Evolutionary conservation across 2,329 filamentous ascomycete species (phyloP), one percentile per base, ranked within the genome.

Genomic region (Rutstroemia sydowiana): DNA sequence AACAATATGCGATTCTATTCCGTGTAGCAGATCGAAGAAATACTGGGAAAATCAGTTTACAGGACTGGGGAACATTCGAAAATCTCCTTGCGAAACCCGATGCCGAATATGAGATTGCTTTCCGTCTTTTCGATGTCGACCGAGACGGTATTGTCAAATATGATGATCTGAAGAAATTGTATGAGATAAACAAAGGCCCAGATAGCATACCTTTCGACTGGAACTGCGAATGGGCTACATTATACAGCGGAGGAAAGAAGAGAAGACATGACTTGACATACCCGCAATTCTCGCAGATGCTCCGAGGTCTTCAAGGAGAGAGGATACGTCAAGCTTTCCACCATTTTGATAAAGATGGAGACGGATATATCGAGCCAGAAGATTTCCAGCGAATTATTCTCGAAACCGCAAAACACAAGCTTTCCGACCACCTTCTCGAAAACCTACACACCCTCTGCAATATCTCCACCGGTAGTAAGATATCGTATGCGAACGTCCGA

Each of bases 101-200:
- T 66, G 93, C 93, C 69, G 93, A 98, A 73, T 98, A 98, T 73
- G 91, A 97, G 71, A 95, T 98, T 63, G 92, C 93, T 14, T 98
- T 97, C 74, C 88, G 93, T 63, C 79, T 98, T 51, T 98, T 98
- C 71, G 92, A 97, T 66, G 78, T 88, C 62, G 84, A 92, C 47
- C 81, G 87, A 56, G 87, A 82, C 18, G 93, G 93, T 55, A 79
- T 79, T 45, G 89, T 98, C 65, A 92, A 91, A 68, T 95, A 92
- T 66, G 87, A 95, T 36, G 82, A 90, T 63, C 91, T 98, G 72
- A 83, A 88, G 66, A 78, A 82, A 54, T 74, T 92, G 53, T 96
- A 95, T 72, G 87, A 92, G 71, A 75, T 84, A 63, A 95, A 95
- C 78, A 95, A 92, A 75, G 84, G 85, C n/a, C 73, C 82, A 21